Base-by-base conservation (phyloP, 176 grass and related monocot species). In the Panicum miliaceum region DNA sequence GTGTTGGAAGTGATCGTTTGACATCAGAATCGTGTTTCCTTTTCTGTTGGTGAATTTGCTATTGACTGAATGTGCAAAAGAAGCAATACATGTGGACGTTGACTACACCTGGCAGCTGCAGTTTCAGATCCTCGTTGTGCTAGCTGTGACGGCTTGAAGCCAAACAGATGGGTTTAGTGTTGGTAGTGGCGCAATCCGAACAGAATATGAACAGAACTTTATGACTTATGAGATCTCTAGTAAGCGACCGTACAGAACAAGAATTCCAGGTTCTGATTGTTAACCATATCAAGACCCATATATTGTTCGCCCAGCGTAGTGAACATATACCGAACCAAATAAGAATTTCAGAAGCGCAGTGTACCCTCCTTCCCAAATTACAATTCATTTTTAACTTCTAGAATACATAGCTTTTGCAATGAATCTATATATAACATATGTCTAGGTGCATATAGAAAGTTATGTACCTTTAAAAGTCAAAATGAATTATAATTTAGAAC, bases 1-100 rank as follows among this genome's bases (percentile, higher is more conserved):
- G 19, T 76, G 71, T 54, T 81, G 34, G 35, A 82, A 85, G 5
- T 57, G 7, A 63, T 78, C 20, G 7, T 23, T 32, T 65, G 20
- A 19, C 40, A 79, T 58, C 25, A 53, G 46, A 58, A 75, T 27
- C 35, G 19, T 7, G 51, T 48, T 68, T 54, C 38, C 10, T 48
- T 80, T 9, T 65, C 48, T 57, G 27, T 14, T 32, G n/a, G 2
- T 64, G 25, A 35, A 73, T 86, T 80, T 45, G 14, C 11, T 41
- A 7, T 84, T 38, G 29, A 1, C 41, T 79, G 20, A 9, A 66
- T 68, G 46, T 79, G 60, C 3, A 38, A 81, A 68, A 27, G 7
- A 42, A 57, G 8, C 45, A 23, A 1, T 42, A 32, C 7, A 25
- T 19, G 43, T 9, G 6, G 41, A 23, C 40, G 5, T 25, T 70